Evolutionary conservation across 2,329 filamentous ascomycete species (phyloP).

Genomic region (Fusarium liriodendri): DNA sequence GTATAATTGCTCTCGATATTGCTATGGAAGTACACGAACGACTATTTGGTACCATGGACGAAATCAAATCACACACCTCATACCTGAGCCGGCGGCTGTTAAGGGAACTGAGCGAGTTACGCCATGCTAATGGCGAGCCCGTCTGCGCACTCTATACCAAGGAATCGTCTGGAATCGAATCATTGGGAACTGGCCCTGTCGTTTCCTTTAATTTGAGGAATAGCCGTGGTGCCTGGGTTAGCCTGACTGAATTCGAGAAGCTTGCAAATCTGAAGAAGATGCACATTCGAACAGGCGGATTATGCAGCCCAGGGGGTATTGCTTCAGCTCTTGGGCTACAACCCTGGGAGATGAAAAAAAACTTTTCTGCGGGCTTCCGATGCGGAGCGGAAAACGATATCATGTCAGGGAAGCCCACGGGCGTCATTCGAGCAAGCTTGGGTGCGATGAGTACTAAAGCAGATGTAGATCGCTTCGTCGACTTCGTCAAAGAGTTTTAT

Average conservation of each 20-base stretch:
- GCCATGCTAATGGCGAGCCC: slow-evolving; percentile 74
- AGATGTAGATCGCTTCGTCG: slow-evolving; percentile 79
- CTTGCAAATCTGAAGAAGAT: slow-evolving; percentile 82
- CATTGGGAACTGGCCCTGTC: slow-evolving; percentile 74
- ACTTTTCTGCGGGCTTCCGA: slow-evolving; percentile 85
- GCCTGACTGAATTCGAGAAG: slow-evolving; percentile 88
- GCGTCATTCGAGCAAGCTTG: slow-evolving; percentile 85
- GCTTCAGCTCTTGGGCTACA: slow-evolving; percentile 77
- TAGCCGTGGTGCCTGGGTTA: slow-evolving; percentile 77
- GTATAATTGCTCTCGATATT: slow-evolving; percentile 82
- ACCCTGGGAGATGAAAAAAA: slow-evolving; percentile 84
- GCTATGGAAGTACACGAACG: slow-evolving; percentile 77
- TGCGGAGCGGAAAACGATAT: slow-evolving; percentile 88
- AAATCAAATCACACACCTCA: slow-evolving; percentile 77
- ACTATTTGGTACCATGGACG: slow-evolving; percentile 78
- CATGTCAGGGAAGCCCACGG: slow-evolving; percentile 86
- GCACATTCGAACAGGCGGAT: slow-evolving; percentile 86
- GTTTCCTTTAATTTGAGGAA: slow-evolving; percentile 86
- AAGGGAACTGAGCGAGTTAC: slow-evolving; percentile 66
- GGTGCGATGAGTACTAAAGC: slow-evolving; percentile 87
- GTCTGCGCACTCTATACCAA: slow-evolving; percentile 76
- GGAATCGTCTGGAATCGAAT: slow-evolving; percentile 19
- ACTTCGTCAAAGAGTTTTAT: slow-evolving; percentile 76
- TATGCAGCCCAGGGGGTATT: slow-evolving; percentile 93
- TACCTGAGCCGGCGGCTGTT: slow-evolving; percentile 72